Base-by-base conservation (phyloP, 2,329 filamentous ascomycete genomes). In the Fusarium scirpi region DNA sequence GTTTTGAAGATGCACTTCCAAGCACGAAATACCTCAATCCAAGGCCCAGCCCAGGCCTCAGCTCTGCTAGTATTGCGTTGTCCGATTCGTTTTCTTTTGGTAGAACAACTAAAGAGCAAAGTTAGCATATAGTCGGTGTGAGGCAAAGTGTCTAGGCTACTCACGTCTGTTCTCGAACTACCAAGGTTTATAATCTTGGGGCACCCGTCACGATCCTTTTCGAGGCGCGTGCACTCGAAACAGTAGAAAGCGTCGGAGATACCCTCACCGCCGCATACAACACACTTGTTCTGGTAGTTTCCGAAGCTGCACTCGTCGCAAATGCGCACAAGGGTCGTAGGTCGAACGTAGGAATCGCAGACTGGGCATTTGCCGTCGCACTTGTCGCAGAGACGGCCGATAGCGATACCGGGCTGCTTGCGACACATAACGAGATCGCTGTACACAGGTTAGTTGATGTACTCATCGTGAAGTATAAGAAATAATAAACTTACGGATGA, bases 221-320 rank as follows among this genome's bases (percentile, higher is more conserved):
- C 96, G 18, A 99, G 84, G 10, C 96, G 89, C 63, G 96, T 99
- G 81, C 96, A 99, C 83, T 99, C 96, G 79, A 98, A 98, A 86
- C 96, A 99, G 85, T 99, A 99, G 82, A 98, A 98, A 52, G 96
- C 96, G 80, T 99, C 96, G 34, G 92, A 96, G 80, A 99, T 99
- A 30, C 96, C 96, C 84, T 98, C 96, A 76, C 96, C 96, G 80
- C 96, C 96, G 82, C 96, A 99, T 45, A 99, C 96, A 74, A 99
- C 94, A 80, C 96, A 99, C 83, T 99, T 99, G 86, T 99, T 99
- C 85, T 98, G 96, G 86, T 98, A 99, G 87, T 99, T 99, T 79
- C 96, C 96, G 81, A 99, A 99, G 80, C 93, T 94, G 87, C 96
- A 99, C 84, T 99, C 96, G 85, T 99, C 96, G 86, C 96, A 99